Conservation (phyloP, 2,329 filamentous ascomycete genomes). For the Cladosporium sphaerospermum region DNA sequence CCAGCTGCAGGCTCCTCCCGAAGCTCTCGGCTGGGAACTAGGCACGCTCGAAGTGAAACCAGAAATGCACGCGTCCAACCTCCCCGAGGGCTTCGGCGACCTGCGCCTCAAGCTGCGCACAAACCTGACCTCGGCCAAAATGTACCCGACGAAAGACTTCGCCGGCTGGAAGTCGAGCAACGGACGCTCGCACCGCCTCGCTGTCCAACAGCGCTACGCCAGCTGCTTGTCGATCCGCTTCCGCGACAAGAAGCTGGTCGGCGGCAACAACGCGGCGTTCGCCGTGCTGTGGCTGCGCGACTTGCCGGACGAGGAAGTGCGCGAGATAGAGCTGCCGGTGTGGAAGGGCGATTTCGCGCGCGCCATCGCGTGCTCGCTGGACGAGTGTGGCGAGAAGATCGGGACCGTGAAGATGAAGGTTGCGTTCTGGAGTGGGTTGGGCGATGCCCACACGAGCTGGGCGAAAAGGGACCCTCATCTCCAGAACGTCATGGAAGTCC, state of each 20-base stretch:
- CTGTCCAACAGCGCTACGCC: constrained; percentile 57
- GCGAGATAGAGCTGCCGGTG: constrained; percentile 52
- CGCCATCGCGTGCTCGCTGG: constrained; percentile 43
- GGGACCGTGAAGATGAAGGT: constrained; percentile 54
- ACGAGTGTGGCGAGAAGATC: constrained; percentile 52
- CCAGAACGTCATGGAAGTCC: constrained; percentile 56
- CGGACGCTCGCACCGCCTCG: constrained; percentile 44
- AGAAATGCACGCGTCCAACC: constrained; percentile 42
- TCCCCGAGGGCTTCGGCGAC: constrained; percentile 44
- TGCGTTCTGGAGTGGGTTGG: constrained; percentile 57
- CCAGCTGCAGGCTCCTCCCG: constrained; percentile 53
- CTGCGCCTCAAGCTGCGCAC: constrained; percentile 55
- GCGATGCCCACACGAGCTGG: constrained; percentile 52
- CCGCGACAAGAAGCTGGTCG: constrained; percentile 46
- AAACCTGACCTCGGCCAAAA: constrained; percentile 52
- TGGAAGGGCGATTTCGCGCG: constrained; percentile 61
- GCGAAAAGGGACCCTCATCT: constrained; percentile 51
- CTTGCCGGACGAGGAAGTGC: constrained; percentile 62
- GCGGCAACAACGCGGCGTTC: constrained; percentile 55
- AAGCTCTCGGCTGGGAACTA: constrained; percentile 63
- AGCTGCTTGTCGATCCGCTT: constrained; percentile 54
- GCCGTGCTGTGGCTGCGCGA: constrained; percentile 63
- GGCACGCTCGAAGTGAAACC: constrained; percentile 63
- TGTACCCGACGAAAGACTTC: constrained; percentile 42
- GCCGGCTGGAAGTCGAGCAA: constrained; percentile 49